Evolutionary conservation across 1,139 yeast genomes (phyloP).

Genomic region (Diutina catenulata): DNA sequence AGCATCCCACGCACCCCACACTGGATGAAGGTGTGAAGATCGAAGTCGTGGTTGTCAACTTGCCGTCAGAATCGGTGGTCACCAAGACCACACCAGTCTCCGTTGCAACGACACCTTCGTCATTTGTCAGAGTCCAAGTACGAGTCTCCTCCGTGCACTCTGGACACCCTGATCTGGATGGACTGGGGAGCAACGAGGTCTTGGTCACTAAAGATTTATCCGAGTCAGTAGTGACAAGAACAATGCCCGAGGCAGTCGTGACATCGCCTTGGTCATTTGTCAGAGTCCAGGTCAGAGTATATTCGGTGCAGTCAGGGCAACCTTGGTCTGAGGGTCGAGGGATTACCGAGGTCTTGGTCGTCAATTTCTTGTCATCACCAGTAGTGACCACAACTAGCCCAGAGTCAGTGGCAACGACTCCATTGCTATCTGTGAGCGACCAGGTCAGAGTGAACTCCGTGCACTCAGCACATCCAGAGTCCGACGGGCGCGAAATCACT

Average conservation of each 20-base stretch:
- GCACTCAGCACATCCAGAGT: too few relatives aligned
- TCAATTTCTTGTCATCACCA: too few relatives aligned
- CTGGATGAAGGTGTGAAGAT: neutral
- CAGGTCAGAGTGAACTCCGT: constrained; percentile 1
- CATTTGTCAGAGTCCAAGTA: neutral
- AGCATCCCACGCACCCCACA: neutral
- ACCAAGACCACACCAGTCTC: neutral
- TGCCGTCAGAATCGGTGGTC: neutral
- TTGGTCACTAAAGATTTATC: neutral
- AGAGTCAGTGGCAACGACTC: too few relatives aligned
- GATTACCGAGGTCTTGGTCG: too few relatives aligned
- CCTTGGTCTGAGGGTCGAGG: too few relatives aligned
- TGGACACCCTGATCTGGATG: neutral
- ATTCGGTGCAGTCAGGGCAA: neutral
- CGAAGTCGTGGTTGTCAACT: neutral
- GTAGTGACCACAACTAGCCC: too few relatives aligned
- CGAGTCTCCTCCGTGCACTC: constrained; percentile 1
- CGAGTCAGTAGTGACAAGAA: constrained; percentile 3
- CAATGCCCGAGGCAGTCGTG: neutral
- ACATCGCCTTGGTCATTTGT: neutral
- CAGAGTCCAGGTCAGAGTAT: neutral
- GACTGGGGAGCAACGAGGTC: neutral
- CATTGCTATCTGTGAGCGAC: neutral
- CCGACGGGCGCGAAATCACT: too few relatives aligned
- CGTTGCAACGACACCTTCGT: neutral